Evolutionary conservation across 768 basidiomycete genomes (phyloP).

Genomic region (Leccinum disarticulatum): DNA sequence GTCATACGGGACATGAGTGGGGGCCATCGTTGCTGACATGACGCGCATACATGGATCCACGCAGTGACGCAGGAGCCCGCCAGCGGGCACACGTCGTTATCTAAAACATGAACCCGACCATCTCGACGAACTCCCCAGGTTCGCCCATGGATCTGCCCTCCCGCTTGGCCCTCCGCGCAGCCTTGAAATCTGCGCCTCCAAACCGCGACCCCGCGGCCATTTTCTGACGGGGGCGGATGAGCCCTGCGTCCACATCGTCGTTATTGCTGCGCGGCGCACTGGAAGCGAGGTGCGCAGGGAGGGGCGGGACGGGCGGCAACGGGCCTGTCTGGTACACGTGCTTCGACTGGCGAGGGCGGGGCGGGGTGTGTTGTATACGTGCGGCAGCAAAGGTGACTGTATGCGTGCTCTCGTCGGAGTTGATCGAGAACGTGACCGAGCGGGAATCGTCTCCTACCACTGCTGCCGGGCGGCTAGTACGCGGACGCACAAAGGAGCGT

Average conservation of each 20-base stretch:
- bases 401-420: constrained; percentile 29
- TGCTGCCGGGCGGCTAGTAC: not conserved
- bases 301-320: constrained; percentile 25
- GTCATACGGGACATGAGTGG: no score
- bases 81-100: not conserved
- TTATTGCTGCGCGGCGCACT: not conserved
- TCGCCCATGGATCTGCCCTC: constrained; percentile 14
- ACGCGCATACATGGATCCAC: not conserved
- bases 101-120: constrained; percentile 27
- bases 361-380: constrained; percentile 14
- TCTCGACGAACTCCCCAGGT: constrained; percentile 19
- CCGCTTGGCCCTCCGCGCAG: constrained; percentile 27
- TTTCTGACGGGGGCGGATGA: constrained; percentile 23
- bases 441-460: constrained; percentile 20
- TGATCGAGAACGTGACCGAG: constrained; percentile 28
- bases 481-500: constrained; percentile 1
- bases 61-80: not conserved
- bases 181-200: constrained; percentile 31
- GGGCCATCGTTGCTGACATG: no score
- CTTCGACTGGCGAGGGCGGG: constrained; percentile 14
- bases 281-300: constrained; percentile 17
- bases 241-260: constrained; percentile 14
- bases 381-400: constrained; percentile 19
- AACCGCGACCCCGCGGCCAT: constrained; percentile 25
- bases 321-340: constrained; percentile 22